Evolutionary conservation across 176 grass and related monocot genomes (phyloP), one percentile per base, ranked within the genome.

Genomic region (Themeda triandra): DNA sequence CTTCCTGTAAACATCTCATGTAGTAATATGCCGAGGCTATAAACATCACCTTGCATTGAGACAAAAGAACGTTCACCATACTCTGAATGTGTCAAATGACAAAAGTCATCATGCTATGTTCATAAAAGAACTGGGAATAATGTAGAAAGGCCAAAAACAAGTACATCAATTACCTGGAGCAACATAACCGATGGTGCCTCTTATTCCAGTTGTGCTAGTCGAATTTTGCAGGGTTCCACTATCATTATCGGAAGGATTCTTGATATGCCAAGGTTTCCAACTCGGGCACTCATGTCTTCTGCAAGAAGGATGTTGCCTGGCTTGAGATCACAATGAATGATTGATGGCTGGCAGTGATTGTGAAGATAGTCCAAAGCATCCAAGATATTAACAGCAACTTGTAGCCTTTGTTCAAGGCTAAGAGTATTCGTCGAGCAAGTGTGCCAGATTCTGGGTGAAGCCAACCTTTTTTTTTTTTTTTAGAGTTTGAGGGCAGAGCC

Each of bases 241-340:
- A 48, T 3, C 18, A 32, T 9, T 68, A 17, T 83, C 77, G 17
- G 67, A 54, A 91, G 63, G 0, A 91, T 82, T 51, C 35, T 91
- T 54, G 83, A 76, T 32, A 94, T 53, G 32, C 89, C 86, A 18
- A 89, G 89, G 33, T 94, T 83, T 18, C 70, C 86, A 13, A 94
- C 79, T 13, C 66, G 78, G n/a, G 78, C 88, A 23, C 42, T 82
- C 82, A 90, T 87, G 36, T 90, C 69, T 48, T 93, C 76, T 10
- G 79, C 77, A 44, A 93, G 85, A 74, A 90, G 81, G 13, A 93
- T 83, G 1, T 93, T 93, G 56, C 88, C 85, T 12, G 88, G 91
- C 29, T 90, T 90, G 8, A 93, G 72, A 75, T 90, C 85, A 13
- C 88, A 88, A 29, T 93, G 91, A 6, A 90, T 35, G 4, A 88